Evolutionary conservation across 257 asterid genomes (phyloP).

Genomic region (Galeopsis tetrahit): DNA sequence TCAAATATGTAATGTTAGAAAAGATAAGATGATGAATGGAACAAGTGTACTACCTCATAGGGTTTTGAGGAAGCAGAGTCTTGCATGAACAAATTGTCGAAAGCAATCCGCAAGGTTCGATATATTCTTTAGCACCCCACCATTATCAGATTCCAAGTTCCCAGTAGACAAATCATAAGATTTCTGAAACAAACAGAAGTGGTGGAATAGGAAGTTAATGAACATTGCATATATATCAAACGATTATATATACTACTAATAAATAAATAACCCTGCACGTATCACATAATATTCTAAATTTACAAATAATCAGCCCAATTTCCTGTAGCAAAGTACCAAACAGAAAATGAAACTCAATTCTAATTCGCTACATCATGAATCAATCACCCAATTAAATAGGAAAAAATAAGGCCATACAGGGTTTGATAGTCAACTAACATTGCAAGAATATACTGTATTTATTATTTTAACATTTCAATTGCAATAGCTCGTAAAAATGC

Average conservation of each 20-base stretch:
- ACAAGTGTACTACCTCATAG: conserved; percentile 49
- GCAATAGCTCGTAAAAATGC: neutral
- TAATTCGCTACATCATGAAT: no score
- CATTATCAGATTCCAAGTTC: conserved; percentile 46
- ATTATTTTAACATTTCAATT: neutral
- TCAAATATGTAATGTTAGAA: neutral
- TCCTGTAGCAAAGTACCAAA: neutral
- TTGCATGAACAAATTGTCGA: conserved; percentile 66
- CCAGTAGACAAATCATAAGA: conserved; percentile 58
- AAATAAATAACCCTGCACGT: neutral
- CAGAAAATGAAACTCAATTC: neutral
- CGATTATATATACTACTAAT: neutral
- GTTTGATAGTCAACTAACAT: no score
- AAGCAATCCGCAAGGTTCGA: conserved; percentile 84
- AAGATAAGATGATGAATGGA: conserved; percentile 8
- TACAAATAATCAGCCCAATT: neutral
- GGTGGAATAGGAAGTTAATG: no score
- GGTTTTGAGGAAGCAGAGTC: conserved; percentile 52
- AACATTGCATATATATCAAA: conserved; percentile 10
- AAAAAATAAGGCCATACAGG: neutral
- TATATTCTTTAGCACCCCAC: conserved; percentile 70
- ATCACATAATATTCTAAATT: no score
- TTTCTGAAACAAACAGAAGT: conserved; percentile 54
- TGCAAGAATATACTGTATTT: neutral
- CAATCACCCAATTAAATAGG: no score